Evolutionary conservation across 352 stramenopile genomes (phyloP).

Genomic region (Globisporangium spinosum): DNA sequence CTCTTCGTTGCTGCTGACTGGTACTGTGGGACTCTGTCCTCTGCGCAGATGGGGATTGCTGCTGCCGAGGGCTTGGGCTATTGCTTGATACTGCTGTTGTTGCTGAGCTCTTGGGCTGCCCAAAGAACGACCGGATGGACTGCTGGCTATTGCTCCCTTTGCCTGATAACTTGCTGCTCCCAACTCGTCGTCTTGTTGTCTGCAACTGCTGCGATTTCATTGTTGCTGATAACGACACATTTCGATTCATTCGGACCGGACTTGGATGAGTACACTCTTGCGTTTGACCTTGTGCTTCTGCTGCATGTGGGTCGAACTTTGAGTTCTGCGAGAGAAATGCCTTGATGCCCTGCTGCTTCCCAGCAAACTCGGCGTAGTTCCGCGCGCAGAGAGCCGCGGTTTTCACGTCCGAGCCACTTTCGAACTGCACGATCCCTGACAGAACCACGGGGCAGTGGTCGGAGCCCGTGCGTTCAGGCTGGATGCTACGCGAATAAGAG

Average conservation of each 20-base stretch:
- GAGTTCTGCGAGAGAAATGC: conserved; percentile 27
- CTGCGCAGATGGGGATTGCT: neutral
- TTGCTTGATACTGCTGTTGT: neutral
- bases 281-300: neutral
- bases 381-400: conserved; percentile 59
- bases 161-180: conserved; percentile 1
- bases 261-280: neutral
- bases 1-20: neutral
- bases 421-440: conserved; percentile 34
- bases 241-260: neutral
- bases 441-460: conserved; percentile 80
- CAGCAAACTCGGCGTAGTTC: conserved; percentile 72
- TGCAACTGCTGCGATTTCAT: neutral
- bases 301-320: conserved; percentile 3
- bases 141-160: conserved; percentile 24
- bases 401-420: conserved; percentile 17
- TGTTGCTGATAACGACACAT: neutral
- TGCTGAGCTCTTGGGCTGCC: conserved; percentile 3
- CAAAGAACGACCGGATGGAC: conserved; percentile 59
- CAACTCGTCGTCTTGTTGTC: neutral
- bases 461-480: conserved; percentile 57
- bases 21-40: neutral
- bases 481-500: conserved; percentile 26
- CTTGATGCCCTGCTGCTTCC: conserved; percentile 68
- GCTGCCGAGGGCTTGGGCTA: neutral